A percentile compares a stretch with the other conserved stretches of the same genome.
Evolutionary conservation across 129 eudicot species (phyloP).

Genomic region (Solidago caesia): DNA sequence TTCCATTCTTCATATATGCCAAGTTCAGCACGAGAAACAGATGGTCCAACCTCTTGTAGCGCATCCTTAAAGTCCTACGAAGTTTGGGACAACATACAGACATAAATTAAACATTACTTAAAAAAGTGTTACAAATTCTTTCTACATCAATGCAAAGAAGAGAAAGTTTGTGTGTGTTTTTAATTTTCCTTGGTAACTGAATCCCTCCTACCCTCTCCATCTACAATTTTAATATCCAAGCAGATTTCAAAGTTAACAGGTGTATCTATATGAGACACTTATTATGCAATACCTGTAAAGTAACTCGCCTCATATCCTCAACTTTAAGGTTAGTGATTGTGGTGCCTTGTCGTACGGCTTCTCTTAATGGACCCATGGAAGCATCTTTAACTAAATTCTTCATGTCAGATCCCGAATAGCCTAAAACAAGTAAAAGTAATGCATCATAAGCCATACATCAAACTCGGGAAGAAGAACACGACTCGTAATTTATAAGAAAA

Average conservation of each 20-base stretch:
- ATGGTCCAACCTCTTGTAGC: slow-evolving; percentile 71
- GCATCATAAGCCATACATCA: too few species aligned
- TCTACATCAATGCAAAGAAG: too few species aligned
- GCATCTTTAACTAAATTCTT: slow-evolving; percentile 90
- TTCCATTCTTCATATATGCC: slow-evolving; percentile 72
- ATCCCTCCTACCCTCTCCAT: too few species aligned
- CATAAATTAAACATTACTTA: neutral
- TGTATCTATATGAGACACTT: too few species aligned
- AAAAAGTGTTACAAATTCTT: too few species aligned
- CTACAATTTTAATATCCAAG: neutral
- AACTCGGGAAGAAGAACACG: too few species aligned
- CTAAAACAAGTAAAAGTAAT: slow-evolving; percentile 29
- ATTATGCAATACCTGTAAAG: slow-evolving; percentile 47
- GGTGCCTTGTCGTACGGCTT: slow-evolving; percentile 72
- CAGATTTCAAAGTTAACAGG: neutral
- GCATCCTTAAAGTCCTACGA: slow-evolving; percentile 29
- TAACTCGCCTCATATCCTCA: slow-evolving; percentile 79
- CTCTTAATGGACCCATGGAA: slow-evolving; percentile 86
- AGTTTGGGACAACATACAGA: neutral
- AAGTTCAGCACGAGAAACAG: slow-evolving; percentile 62
- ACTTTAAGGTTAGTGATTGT: slow-evolving; percentile 65
- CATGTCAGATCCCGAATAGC: slow-evolving; percentile 93
- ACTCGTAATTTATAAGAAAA: too few species aligned
- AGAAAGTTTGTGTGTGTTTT: too few species aligned
- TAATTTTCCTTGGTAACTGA: too few species aligned